A percentile compares a stretch with the other conserved stretches of the same genome.
phyloP scores from a whole-genome alignment of 2,329 filamentous ascomycete genomes.

The Colletotrichum gigasporum region DNA sequence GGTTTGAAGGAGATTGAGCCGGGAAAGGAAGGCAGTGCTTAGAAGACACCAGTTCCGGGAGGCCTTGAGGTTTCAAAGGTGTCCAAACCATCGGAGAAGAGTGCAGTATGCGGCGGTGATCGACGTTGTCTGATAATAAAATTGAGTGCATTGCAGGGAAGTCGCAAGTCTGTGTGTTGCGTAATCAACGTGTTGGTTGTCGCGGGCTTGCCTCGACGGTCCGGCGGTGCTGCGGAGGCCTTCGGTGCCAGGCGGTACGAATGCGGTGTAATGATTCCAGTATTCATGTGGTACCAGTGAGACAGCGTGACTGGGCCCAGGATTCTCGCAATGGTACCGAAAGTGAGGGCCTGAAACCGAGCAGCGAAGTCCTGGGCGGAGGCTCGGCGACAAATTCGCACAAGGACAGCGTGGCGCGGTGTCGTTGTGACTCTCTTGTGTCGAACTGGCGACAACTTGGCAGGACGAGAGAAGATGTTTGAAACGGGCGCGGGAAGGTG shows the following conservation, averaged over 20 bases:
- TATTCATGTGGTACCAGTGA: background rate
- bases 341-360: background rate
- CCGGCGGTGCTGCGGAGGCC: background rate
- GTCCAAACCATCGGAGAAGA: background rate
- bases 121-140: conserved; percentile 1
- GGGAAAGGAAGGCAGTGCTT: background rate
- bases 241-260: background rate
- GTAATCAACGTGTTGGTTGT: background rate
- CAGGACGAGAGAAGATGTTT: background rate
- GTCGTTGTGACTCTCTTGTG: no score
- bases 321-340: background rate
- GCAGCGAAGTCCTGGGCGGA: no score
- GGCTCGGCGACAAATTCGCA: no score
- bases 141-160: background rate
- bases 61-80: background rate
- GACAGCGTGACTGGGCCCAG: background rate
- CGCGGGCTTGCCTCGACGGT: background rate
- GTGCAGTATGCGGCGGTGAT: background rate
- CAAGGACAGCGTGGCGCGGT: no score
- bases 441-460: background rate
- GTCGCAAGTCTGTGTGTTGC: background rate
- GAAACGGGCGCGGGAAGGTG: conserved; percentile 8
- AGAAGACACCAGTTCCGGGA: background rate
- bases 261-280: conserved; percentile 1
- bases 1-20: background rate